Evolutionary conservation across 352 stramenopile species (phyloP), one percentile per base, ranked within the genome.

Genomic region (Globisporangium canariense): DNA sequence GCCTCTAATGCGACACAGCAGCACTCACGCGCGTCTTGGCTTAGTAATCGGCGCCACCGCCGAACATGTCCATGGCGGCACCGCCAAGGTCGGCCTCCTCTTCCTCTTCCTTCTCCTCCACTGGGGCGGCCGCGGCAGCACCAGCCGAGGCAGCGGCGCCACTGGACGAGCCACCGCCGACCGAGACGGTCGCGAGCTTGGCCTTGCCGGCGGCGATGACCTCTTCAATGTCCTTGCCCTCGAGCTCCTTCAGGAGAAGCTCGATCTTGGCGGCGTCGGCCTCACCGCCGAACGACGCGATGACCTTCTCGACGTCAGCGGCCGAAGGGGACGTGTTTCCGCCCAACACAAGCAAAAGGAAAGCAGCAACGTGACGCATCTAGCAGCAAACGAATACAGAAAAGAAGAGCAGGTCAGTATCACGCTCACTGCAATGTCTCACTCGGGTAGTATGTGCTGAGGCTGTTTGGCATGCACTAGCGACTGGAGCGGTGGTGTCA

Each of bases 361-460:
- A 94, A 90, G 87, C 87, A 91, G 87, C 87, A 93, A 96, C 85
- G 85, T 96, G 87, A 96, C 87, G 87, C 87, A 96, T 96, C 87
- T 96, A 14, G 36, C 11, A 41, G 70, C 38, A 70, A 47, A 63
- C 58, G 25, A 25, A 38, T 0, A 51, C 2, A 43, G 10, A 55
- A 30, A 63, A 61, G 38, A 60, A 58, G 43, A n/a, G 2, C 8
- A 4, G 30, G 34, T 58, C n/a, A 58, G 52, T 46, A 13, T 20
- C 32, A 41, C 13, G 52, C 32, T 58, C 32, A n/a, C 32, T 46
- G 18, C 30, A 58, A 28, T 25, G 32, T 25, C 4, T 13, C n/a
- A 18, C 20, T 43, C 6, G 20, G 51, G 30, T 25, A 16, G 28
- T 8, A n/a, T n/a, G 20, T n/a, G 0, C 16, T 16, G 20, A 3